A percentile compares a stretch with the other conserved stretches of the same genome.
Conservation (phyloP, 495 filamentous ascomycete species). For the Penicillium canescens region DNA sequence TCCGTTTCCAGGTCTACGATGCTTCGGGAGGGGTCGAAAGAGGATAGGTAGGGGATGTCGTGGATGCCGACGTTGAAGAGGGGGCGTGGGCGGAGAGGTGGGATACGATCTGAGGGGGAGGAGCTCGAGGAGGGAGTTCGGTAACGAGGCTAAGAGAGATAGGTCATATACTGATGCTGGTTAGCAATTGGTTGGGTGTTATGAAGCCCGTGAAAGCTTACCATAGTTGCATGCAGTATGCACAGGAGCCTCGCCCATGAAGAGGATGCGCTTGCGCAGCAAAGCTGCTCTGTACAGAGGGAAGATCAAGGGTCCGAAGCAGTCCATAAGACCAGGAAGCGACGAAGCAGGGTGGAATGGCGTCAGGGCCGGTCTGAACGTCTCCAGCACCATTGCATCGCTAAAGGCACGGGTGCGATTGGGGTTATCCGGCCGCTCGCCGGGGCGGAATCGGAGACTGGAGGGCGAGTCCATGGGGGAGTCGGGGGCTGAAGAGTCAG, state of each 20-base stretch:
- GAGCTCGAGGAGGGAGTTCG: slow-evolving; percentile 63
- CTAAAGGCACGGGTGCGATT: slow-evolving; percentile 40
- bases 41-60: slow-evolving; percentile 78
- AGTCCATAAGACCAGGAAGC: slow-evolving; percentile 70
- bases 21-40: slow-evolving; percentile 25
- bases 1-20: slow-evolving; percentile 47
- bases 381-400: slow-evolving; percentile 55
- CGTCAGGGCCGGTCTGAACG: slow-evolving; percentile 69
- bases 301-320: slow-evolving; percentile 88
- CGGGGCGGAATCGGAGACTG: slow-evolving; percentile 45
- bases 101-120: slow-evolving; percentile 40
- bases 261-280: slow-evolving; percentile 81
- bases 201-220: slow-evolving; percentile 34
- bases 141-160: slow-evolving; percentile 82
- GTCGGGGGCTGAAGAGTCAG: slow-evolving; percentile 36
- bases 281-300: slow-evolving; percentile 88
- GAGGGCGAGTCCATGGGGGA: slow-evolving; percentile 56
- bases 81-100: slow-evolving; percentile 69
- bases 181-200: slow-evolving; percentile 8
- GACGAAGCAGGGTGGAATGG: slow-evolving; percentile 85
- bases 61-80: slow-evolving; percentile 91
- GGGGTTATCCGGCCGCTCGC: slow-evolving; percentile 34
- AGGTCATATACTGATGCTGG: slow-evolving; percentile 78
- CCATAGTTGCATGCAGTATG: slow-evolving; percentile 85
- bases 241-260: slow-evolving; percentile 82